Base-by-base conservation (phyloP, 2,329 filamentous ascomycete genomes). In the Stachybotrys chlorohalonatus region DNA sequence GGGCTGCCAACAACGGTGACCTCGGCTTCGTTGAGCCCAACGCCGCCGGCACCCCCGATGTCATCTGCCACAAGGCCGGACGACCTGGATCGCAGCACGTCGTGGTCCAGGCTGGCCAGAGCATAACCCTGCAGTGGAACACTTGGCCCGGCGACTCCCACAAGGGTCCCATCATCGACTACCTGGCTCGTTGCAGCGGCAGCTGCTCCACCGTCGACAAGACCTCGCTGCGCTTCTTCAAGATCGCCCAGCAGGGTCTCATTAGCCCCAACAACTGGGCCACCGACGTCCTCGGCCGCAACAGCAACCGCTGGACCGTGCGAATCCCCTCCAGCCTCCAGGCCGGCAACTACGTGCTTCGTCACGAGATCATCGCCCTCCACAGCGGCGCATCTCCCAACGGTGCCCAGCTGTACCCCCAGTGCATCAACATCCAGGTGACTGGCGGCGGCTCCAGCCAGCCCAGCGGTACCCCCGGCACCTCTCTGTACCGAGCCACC, bases 281-380 rank as follows among this genome's bases (percentile, higher is more conserved):
- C 11, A 69, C 72, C 8, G 72, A 73, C 54, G 63, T 75, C 6
- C 63, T 84, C 57, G 75, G 77, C 58, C 64, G 70, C 50, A 76
- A 78, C 62, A 80, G 77, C 64, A 75, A 76, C 66, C 75, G 69
- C 55, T 79, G 75, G 74, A 72, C 72, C 47, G 70, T 80, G 30
- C 75, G 72, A 7, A 76, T 81, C 53, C 79, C 79, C 39, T 63
- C 67, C 53, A 68, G 67, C 57, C 71, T 81, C 39, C 72, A 69
- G 1, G 62, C 75, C 6, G 78, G 79, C 1, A 79, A 80, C 66
- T 81, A 82, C 56, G 77, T 82, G 51, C 70, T 82, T 45, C 75
- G 78, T 7, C 76, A 81, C 60, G 78, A 81, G 62, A 78, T 80
- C 57, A 79, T 82, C 54, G 77, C 74, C 17, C 73, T 82, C 6